A percentile compares a stretch with the other conserved stretches of the same genome.
Evolutionary conservation across 2,329 filamentous ascomycete genomes (phyloP).

Genomic region (Aureobasidium sp.): DNA sequence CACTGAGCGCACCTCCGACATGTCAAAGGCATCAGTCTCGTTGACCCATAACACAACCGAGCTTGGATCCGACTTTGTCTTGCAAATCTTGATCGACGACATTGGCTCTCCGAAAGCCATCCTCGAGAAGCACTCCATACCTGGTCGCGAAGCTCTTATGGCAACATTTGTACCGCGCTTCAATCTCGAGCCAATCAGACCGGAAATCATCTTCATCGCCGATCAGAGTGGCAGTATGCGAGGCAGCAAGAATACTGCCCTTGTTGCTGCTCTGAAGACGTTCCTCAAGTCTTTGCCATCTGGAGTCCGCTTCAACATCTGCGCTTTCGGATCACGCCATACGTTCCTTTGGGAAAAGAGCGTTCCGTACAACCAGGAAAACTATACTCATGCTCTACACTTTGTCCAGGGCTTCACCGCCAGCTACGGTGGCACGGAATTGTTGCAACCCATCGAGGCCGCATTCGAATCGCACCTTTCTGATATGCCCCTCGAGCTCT

Average conservation of each 20-base stretch:
- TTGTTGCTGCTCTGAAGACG: conserved; percentile 49
- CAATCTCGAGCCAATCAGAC: conserved; percentile 45
- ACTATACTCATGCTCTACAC: conserved; percentile 34
- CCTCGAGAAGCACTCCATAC: conserved; percentile 57
- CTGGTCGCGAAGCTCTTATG: conserved; percentile 60
- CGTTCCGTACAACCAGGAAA: conserved; percentile 37
- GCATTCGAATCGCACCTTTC: conserved; percentile 38
- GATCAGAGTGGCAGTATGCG: conserved; percentile 64
- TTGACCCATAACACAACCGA: conserved; percentile 45
- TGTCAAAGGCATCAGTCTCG: conserved; percentile 54
- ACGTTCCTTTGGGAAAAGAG: conserved; percentile 42
- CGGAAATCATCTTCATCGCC: conserved; percentile 64
- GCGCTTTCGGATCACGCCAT: conserved; percentile 50
- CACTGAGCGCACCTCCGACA: conserved; percentile 40
- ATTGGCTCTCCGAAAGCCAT: conserved; percentile 53
- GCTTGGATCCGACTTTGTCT: conserved; percentile 57
- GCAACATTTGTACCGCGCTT: conserved; percentile 63
- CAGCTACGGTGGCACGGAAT: conserved; percentile 47
- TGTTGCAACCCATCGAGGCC: conserved; percentile 39
- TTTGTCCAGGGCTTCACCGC: conserved; percentile 37
- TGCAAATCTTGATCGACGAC: conserved; percentile 55
- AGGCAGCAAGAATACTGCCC: conserved; percentile 41
- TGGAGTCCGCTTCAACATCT: conserved; percentile 61
- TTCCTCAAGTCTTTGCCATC: conserved; percentile 59
- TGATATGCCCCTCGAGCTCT: conserved; percentile 43